Base-by-base conservation (phyloP, 345 rosid species). In the Rhizophora mangle region DNA sequence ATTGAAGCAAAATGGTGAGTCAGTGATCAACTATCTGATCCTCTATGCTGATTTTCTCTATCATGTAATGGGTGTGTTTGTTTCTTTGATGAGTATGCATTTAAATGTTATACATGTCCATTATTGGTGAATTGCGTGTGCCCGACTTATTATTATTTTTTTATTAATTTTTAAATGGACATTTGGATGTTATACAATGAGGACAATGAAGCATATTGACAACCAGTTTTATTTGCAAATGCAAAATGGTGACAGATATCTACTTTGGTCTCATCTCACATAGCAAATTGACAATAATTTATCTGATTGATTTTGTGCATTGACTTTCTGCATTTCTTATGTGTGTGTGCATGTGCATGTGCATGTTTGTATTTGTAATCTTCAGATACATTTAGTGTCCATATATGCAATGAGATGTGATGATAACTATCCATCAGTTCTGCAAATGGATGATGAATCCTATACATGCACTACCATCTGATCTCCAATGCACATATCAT, bases 381-480 rank as follows among this genome's bases (percentile, higher is more conserved):
- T 24, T 56, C 60, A 56, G 22, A 27, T n/a, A 8, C 30, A 1
- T 2, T 1, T 63, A 6, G 5, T 57, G 92, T 71, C 80, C 46
- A 15, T 6, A 54, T 71, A 34, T 83, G 78, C 72, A 68, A 76
- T 43, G 79, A 83, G 97, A 81, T 34, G 79, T 88, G 96, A 89
- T 78, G 96, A 87, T 76, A 27, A 46, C 5, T 65, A 77, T 65
- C 89, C 96, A 86, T 59, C 74, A 39, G 91, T 68, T 84, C 94
- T 89, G 92, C 70, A 72, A 68, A 53, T 67, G 24, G 67, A 71
- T 92, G 94, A 85, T 81, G 94, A 92, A 75, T 64, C 9, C 18
- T 10, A 77, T 32, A 85, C 96, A 92, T 89, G 97, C 97, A 87
- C 87, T 85, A 87, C 96, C 94, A 89, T 89, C 96, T 89, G 96